Evolutionary conservation across 306 rosid genomes (phyloP), one percentile per base, ranked within the genome.

Genomic region (Cucurbita moschata): DNA sequence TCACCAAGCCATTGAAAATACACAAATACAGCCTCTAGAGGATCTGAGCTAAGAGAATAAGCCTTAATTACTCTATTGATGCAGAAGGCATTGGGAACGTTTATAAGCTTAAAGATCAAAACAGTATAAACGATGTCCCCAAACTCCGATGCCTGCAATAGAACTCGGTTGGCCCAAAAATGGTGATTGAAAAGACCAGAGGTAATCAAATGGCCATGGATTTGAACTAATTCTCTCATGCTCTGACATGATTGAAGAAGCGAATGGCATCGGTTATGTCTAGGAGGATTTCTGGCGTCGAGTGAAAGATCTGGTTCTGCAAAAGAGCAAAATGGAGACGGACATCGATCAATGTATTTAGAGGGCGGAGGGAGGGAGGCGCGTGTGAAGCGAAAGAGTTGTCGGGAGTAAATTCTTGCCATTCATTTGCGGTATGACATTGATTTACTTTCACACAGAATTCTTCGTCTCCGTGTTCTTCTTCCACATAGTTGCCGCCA

Each of bases 341-440:
- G 64, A 47, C 73, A 59, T 21, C 72, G 57, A 39, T 30, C 4
- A 10, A 58, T 66, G 78, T 72, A 75, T 62, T 76, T 82, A 50
- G 79, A 44, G 43, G 78, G 72, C 75, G 57, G 77, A 21, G 79
- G 18, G 74, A 61, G 39, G 54, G 86, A 12, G 50, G 76, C 62
- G 77, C 15, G 76, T 75, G 79, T 74, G 72, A 83, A 77, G 49
- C 81, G 87, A 23, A 75, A 1, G 23, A 83, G 81, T 54, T 78
- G 72, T 39, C 81, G 96, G 8, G 74, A 43, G 76, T 87, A 81
- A 79, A 83, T 47, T 72, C 87, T 82, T 73, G 90, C 92, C 95
- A 88, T 86, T 84, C 85, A 84, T 78, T 84, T 65, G 75, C 78
- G 61, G 62, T 7, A 21, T 74, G 75, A 11, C 11, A 52, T 77